These are phyloP conservation scores for Salix koriyanagi DNA, from an alignment of 345 rosid genomes.

Conservation along the genomic window DNA sequence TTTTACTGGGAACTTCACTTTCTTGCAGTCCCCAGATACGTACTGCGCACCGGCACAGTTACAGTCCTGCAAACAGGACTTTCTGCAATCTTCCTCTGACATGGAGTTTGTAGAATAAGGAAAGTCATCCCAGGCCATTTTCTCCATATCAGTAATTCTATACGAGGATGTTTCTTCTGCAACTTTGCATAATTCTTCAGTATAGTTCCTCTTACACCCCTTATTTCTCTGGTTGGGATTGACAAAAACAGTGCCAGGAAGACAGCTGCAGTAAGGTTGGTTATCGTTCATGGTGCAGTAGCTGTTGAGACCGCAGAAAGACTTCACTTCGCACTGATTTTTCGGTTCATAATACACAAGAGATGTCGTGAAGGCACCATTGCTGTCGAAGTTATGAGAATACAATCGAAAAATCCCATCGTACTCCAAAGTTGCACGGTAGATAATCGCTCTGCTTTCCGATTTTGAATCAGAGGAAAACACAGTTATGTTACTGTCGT, in stretches of 20 bases:
- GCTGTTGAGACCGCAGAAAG: conserved; percentile 14
- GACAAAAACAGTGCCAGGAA: conserved; percentile 13
- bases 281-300: conserved; percentile 2
- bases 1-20: conserved; percentile 2
- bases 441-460: not conserved
- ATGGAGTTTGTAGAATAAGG: not conserved
- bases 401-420: conserved; percentile 10
- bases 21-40: not conserved
- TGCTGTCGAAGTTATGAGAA: not conserved
- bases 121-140: not conserved
- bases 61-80: conserved; percentile 25
- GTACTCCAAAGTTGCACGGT: conserved; percentile 2
- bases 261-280: conserved; percentile 10
- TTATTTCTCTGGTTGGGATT: not conserved
- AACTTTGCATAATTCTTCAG: not conserved
- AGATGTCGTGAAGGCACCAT: not conserved
- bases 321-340: not conserved
- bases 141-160: not conserved
- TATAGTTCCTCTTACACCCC: conserved; percentile 7
- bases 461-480: not conserved
- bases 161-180: not conserved
- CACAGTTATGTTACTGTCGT: not conserved
- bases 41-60: conserved; percentile 17
- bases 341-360: accelerated
- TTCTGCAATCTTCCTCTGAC: conserved; percentile 4